Evolutionary conservation across 2,329 filamentous ascomycete genomes (phyloP), one percentile per base, ranked within the genome.

Genomic region (Epicoccum nigrum): DNA sequence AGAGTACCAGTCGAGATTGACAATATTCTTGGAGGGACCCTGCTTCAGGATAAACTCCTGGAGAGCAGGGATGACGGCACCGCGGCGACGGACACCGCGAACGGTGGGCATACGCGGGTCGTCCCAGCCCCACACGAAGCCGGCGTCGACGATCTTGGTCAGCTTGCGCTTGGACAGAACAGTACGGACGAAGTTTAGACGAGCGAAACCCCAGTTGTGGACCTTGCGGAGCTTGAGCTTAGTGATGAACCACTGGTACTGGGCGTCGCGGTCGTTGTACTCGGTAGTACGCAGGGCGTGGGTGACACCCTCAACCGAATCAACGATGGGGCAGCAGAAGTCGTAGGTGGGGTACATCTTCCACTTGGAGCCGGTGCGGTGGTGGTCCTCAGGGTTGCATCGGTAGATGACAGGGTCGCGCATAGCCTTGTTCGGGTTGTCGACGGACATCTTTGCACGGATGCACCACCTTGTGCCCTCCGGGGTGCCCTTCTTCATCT

Each of bases 321-420:
- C 90, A 52, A 94, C 86, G 17, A 93, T 85, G 13, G 90, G 90
- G 74, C 88, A 92, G 58, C 89, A 89, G 69, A 93, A 90, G 72
- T 94, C 90, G 78, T 94, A 94, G 58, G 88, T 93, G 27, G 89
- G 89, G 75, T 93, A 93, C 69, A 91, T 87, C 77, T 92, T 93
- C 88, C 89, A 93, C 55, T 81, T 85, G 51, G 79, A 83, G 25
- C 89, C 89, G 1, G 90, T 94, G 62, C 90, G 86, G 77, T 94
- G 90, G 73, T 94, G 89, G 9, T 79, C 73, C 40, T 81, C 70
- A 5, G 83, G 80, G 68, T 96, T 96, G 83, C 92, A 97, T 61
- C 94, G 87, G 81, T 97, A 97, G 74, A 99, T 95, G 74, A 97
- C 92, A 11, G 94, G 94, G 74, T 99, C 94, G 60, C 94, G 85